Percentiles rank a stretch among this genome's conserved stretches.
These are phyloP conservation scores for Amylostereum areolatum DNA, from an alignment of 1,284 basidiomycete species.

Conservation along the genomic window DNA sequence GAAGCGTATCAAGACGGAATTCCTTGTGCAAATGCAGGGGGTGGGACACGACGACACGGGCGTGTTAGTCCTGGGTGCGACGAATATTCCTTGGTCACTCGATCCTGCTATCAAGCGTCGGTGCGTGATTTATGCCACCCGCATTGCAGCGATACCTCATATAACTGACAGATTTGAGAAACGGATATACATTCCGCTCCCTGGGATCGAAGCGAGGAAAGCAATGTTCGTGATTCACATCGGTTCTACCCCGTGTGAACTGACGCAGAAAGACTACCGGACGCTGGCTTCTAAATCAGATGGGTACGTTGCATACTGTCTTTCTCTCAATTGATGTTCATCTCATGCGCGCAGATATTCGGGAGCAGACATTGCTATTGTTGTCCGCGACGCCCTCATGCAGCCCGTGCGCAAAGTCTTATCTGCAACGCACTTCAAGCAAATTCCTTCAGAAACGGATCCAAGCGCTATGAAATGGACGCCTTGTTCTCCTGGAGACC, in stretches of 20 bases:
- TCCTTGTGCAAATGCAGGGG: conserved; percentile 97
- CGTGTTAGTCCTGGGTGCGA: conserved; percentile 97
- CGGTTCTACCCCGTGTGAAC: conserved; percentile 86
- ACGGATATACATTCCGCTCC: conserved; percentile 96
- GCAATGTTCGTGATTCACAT: conserved; percentile 98
- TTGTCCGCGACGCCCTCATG: conserved; percentile 97
- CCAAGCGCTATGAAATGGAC: conserved; percentile 58
- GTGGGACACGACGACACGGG: conserved; percentile 98
- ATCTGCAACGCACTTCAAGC: conserved; percentile 93
- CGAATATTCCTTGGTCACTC: conserved; percentile 96
- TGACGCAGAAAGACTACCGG: conserved; percentile 78
- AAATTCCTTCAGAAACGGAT: conserved; percentile 31
- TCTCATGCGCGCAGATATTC: conserved; percentile 55
- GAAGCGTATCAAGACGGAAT: conserved; percentile 97
- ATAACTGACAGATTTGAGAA: conserved; percentile 78
- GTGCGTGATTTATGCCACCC: conserved; percentile 31
- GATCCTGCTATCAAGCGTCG: conserved; percentile 98
- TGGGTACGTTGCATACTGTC: conserved; percentile 42
- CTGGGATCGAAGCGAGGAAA: conserved; percentile 88
- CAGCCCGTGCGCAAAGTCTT: conserved; percentile 97
- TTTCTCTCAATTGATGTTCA: background rate
- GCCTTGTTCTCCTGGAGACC: conserved; percentile 93
- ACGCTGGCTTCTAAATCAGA: conserved; percentile 83
- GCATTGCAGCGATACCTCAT: background rate
- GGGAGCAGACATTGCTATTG: conserved; percentile 92